Evolutionary conservation across 1,139 yeast genomes (phyloP).

Genomic region (Yamadazyma dendronema): DNA sequence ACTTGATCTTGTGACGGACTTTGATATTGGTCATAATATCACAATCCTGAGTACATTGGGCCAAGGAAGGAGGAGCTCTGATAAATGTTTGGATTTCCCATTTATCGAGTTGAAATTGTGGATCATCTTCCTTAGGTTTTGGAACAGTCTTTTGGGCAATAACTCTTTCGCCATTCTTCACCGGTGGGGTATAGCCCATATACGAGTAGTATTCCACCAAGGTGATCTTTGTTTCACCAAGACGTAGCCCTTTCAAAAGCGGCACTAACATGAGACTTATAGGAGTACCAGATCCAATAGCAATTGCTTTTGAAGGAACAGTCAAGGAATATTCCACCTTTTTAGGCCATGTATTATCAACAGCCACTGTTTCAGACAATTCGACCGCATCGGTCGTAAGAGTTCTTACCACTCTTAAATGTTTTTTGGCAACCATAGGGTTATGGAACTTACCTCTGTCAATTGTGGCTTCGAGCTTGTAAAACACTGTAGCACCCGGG

Average conservation of each 20-base stretch:
- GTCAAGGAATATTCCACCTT: slow-evolving; percentile 89
- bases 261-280: slow-evolving; percentile 76
- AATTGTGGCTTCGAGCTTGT: slow-evolving; percentile 73
- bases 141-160: slow-evolving; percentile 43
- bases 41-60: slow-evolving; percentile 84
- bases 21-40: slow-evolving; percentile 59
- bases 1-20: slow-evolving; percentile 68
- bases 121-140: slow-evolving; percentile 32
- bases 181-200: slow-evolving; percentile 55
- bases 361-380: slow-evolving; percentile 86
- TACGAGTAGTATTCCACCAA: slow-evolving; percentile 68
- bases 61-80: slow-evolving; percentile 66
- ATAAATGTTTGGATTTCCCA: slow-evolving; percentile 73
- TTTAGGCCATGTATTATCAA: slow-evolving; percentile 94
- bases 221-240: slow-evolving; percentile 69
- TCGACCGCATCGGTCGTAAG: slow-evolving; percentile 86
- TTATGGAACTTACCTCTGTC: slow-evolving; percentile 80
- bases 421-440: slow-evolving; percentile 65
- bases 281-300: slow-evolving; percentile 80
- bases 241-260: slow-evolving; percentile 69
- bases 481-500: slow-evolving; percentile 79
- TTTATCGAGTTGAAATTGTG: slow-evolving; percentile 54
- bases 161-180: slow-evolving; percentile 58
- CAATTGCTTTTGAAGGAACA: slow-evolving; percentile 85
- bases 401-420: slow-evolving; percentile 82